Conservation (phyloP, 805 yeast species). For the Nakazawaea laoshanensis region DNA sequence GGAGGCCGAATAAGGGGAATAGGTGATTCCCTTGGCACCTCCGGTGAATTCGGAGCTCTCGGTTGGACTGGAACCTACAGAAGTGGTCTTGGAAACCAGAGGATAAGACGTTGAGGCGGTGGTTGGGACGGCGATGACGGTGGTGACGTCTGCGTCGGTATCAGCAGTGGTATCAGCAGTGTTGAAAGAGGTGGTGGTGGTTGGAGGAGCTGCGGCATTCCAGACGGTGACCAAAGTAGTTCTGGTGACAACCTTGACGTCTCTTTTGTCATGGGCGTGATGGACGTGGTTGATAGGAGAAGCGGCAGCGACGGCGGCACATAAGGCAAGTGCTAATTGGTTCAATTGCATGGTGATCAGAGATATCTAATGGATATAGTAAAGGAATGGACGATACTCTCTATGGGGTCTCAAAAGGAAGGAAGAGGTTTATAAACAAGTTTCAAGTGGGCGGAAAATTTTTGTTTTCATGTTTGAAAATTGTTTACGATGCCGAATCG, state of each 20-base stretch:
- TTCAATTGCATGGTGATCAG: constrained; percentile 17
- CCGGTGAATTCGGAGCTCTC: constrained; percentile 24
- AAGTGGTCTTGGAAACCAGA: constrained; percentile 12
- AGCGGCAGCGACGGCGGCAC: constrained; percentile 44
- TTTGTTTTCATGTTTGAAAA: not conserved
- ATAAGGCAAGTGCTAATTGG: constrained; percentile 38
- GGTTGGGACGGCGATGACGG: constrained; percentile 20
- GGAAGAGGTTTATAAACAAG: too few relatives aligned
- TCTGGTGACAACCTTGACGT: constrained; percentile 37
- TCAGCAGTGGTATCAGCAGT: constrained; percentile 23
- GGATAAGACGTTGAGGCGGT: constrained; percentile 18
- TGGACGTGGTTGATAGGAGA: constrained; percentile 57
- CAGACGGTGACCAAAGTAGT: constrained; percentile 41
- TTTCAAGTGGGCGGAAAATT: not conserved
- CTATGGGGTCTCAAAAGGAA: too few relatives aligned
- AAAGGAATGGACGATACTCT: constrained; percentile 10
- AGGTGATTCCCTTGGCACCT: constrained; percentile 66
- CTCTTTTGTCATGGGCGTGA: constrained; percentile 49
- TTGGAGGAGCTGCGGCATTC: constrained; percentile 21
- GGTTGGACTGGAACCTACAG: constrained; percentile 19
- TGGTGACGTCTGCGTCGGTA: constrained; percentile 13
- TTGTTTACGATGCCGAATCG: not conserved
- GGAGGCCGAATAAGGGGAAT: constrained; percentile 65
- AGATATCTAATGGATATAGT: not conserved
- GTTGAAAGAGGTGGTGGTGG: constrained; percentile 17